A percentile compares a stretch with the other conserved stretches of the same genome.
Conservation (phyloP, 2,329 filamentous ascomycete genomes). For the Mycocentrospora acerina region DNA sequence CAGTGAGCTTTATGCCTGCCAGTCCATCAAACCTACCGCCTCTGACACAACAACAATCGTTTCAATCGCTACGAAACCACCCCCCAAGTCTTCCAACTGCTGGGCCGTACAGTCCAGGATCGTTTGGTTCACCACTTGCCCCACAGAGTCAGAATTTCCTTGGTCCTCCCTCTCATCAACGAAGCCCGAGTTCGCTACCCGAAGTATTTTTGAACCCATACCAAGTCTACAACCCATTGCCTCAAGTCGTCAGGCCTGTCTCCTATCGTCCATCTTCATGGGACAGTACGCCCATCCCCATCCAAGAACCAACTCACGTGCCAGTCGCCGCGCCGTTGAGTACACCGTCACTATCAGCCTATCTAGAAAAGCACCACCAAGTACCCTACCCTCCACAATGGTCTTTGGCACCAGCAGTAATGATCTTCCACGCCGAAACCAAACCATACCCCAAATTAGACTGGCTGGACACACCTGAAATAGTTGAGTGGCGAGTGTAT, state of each 20-base stretch:
- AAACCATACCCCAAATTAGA: conserved; percentile 12
- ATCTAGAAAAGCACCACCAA: conserved; percentile 32
- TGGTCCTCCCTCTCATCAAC: neutral
- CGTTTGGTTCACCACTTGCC: conserved; percentile 9
- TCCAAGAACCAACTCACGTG: conserved; percentile 2
- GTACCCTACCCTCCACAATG: conserved; percentile 37
- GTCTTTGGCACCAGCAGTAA: conserved; percentile 20
- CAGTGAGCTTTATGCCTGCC: conserved; percentile 12
- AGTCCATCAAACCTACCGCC: conserved; percentile 9
- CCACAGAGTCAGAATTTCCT: conserved; percentile 1
- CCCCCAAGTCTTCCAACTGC: conserved; percentile 15
- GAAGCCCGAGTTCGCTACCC: conserved; percentile 13
- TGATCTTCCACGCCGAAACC: conserved; percentile 25
- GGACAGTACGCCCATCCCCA: neutral
- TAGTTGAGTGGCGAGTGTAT: conserved; percentile 26
- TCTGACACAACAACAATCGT: conserved; percentile 13
- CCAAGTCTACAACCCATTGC: conserved; percentile 1
- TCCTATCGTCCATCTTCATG: neutral
- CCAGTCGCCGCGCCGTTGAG: conserved; percentile 6
- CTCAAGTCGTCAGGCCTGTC: conserved; percentile 5
- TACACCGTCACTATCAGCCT: conserved; percentile 16
- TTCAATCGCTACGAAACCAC: conserved; percentile 9
- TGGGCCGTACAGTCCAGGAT: conserved; percentile 16
- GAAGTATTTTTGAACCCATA: conserved; percentile 11
- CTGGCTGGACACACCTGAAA: conserved; percentile 30